Evolutionary conservation across 768 basidiomycete species (phyloP).

Genomic region (Leccinum subgranulosum): DNA sequence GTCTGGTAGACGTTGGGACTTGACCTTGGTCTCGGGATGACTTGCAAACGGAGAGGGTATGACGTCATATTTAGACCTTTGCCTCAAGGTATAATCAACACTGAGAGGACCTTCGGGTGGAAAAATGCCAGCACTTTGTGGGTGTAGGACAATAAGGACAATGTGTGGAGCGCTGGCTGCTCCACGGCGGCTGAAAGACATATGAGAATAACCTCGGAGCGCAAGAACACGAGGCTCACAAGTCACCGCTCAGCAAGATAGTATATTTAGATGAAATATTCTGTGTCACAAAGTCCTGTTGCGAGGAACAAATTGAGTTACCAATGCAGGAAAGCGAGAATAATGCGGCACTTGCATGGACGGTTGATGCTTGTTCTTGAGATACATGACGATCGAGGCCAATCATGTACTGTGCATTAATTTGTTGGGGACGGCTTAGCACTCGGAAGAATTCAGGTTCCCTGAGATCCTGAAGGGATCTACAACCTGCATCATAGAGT

Average conservation of each 20-base stretch:
- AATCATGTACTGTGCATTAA: conserved; percentile 39
- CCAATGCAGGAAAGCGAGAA: neutral
- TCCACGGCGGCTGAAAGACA: conserved; percentile 45
- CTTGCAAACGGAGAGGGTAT: conserved; percentile 19
- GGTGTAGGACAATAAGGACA: conserved; percentile 15
- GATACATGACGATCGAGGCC: conserved; percentile 37
- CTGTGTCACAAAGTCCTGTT: conserved; percentile 48
- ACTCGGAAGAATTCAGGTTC: conserved; percentile 36
- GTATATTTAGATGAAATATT: conserved; percentile 48
- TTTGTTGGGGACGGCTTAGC: conserved; percentile 37
- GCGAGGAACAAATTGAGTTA: neutral
- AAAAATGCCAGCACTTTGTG: conserved; percentile 6
- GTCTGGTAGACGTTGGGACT: conserved; percentile 1
- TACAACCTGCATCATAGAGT: conserved; percentile 53
- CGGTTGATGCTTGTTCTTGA: conserved; percentile 40
- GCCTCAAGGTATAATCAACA: conserved; percentile 14
- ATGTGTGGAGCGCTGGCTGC: conserved; percentile 13
- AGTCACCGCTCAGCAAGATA: conserved; percentile 48
- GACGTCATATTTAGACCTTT: conserved; percentile 2
- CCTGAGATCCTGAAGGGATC: conserved; percentile 39
- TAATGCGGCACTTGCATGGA: conserved; percentile 39
- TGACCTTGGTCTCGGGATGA: conserved; percentile 9
- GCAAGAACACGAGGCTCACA: conserved; percentile 44
- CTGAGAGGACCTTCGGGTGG: conserved; percentile 16
- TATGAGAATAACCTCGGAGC: neutral